These are phyloP conservation scores for Pseudonitzschia multiseries DNA, from an alignment of 108 stramenopile species.

Conservation along the genomic window DNA sequence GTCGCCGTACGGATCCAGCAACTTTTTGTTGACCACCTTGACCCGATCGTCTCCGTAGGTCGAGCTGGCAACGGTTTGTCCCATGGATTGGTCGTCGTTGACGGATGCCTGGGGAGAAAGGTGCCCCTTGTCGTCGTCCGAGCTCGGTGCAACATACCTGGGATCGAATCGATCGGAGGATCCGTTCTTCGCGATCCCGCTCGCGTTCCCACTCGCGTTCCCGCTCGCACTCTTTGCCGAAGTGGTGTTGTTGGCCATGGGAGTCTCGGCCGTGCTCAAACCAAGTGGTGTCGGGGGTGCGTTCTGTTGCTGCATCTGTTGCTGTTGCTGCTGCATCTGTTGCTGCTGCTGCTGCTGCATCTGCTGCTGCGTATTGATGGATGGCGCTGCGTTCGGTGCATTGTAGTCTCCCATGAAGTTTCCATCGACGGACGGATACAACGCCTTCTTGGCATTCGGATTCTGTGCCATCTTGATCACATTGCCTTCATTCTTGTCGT, in stretches of 20 bases:
- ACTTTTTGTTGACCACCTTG: conserved; percentile 40
- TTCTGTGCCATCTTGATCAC: neutral
- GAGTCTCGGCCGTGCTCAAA: conserved; percentile 5
- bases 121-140: neutral
- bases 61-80: conserved; percentile 50
- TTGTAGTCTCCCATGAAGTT: neutral
- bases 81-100: conserved; percentile 39
- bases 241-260: conserved; percentile 2
- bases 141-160: neutral
- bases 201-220: no score
- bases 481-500: neutral
- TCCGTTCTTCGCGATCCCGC: neutral
- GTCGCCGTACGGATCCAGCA: conserved; percentile 76
- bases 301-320: neutral
- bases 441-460: neutral
- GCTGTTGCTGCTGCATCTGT: neutral
- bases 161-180: conserved; percentile 18
- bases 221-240: neutral
- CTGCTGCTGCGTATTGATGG: neutral
- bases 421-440: conserved; percentile 11
- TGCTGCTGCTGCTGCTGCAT: conserved; percentile 8
- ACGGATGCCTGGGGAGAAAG: conserved; percentile 12
- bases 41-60: conserved; percentile 65
- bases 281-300: neutral
- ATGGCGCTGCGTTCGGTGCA: neutral